Evolutionary conservation across 768 basidiomycete genomes (phyloP).

Genomic region (Cyclocybe cylindracea): DNA sequence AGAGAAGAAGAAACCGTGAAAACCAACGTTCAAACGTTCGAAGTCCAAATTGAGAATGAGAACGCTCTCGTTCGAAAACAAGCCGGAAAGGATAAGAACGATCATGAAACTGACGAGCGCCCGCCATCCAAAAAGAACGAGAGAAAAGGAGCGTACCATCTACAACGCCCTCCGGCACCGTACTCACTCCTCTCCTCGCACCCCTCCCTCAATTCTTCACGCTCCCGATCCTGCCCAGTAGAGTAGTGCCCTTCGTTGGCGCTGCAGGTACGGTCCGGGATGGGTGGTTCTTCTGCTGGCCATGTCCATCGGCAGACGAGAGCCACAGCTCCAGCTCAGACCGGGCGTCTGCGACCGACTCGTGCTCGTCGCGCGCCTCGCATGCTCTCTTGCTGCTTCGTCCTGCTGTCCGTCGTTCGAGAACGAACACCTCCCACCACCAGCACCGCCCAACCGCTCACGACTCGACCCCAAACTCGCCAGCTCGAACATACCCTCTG

Average conservation of each 20-base stretch:
- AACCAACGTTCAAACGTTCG: too few species aligned
- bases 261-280: slow-evolving; percentile 3
- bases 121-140: too few species aligned
- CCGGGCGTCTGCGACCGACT: too few species aligned
- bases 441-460: too few species aligned
- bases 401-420: slow-evolving; percentile 14
- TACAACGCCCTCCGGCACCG: slow-evolving; percentile 23
- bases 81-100: too few species aligned
- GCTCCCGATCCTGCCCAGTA: slow-evolving; percentile 44
- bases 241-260: slow-evolving; percentile 23
- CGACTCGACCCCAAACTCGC: slow-evolving; percentile 12
- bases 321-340: too few species aligned
- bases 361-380: too few species aligned
- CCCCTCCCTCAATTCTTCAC: slow-evolving; percentile 40
- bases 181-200: slow-evolving; percentile 32
- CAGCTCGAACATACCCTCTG: slow-evolving; percentile 50
- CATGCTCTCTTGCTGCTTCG: neutral
- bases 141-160: neutral
- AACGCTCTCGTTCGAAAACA: too few species aligned
- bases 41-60: too few species aligned
- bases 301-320: neutral
- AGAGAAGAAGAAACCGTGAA: too few species aligned
- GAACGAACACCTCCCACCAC: slow-evolving; percentile 4
- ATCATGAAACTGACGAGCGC: neutral
- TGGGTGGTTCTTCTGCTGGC: neutral